phyloP scores from a whole-genome alignment of 2,329 filamentous ascomycete species.

The Penicillium hordei region DNA sequence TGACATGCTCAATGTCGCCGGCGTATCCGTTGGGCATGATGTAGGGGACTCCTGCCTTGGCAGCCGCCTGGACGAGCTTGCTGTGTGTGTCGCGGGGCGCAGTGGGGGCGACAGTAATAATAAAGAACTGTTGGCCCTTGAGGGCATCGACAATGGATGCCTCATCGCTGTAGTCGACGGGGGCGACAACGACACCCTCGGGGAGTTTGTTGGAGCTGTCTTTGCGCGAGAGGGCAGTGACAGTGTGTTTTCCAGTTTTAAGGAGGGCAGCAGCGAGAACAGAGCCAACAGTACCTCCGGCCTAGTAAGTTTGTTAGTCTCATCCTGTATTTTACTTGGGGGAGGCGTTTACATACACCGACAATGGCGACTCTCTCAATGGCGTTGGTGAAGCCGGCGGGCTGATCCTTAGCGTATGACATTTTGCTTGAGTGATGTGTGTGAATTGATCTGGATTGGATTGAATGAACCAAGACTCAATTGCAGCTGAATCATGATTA shows the following conservation, averaged over 20 bases:
- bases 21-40: slow-evolving; percentile 55
- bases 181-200: slow-evolving; percentile 43
- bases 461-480: not conserved
- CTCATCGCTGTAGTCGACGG: slow-evolving; percentile 52
- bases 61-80: slow-evolving; percentile 57
- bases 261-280: slow-evolving; percentile 41
- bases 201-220: slow-evolving; percentile 47
- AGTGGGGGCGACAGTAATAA: slow-evolving; percentile 53
- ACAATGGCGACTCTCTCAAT: slow-evolving; percentile 43
- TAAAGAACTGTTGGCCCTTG: slow-evolving; percentile 55
- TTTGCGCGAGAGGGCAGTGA: slow-evolving; percentile 54
- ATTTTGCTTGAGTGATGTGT: not conserved
- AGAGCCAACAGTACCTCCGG: slow-evolving; percentile 36
- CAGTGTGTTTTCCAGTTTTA: slow-evolving; percentile 49
- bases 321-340: not conserved
- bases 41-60: slow-evolving; percentile 55
- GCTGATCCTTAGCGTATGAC: slow-evolving; percentile 26
- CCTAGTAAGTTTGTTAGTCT: slow-evolving; percentile 28
- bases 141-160: slow-evolving; percentile 52
- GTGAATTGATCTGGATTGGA: not conserved
- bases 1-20: slow-evolving; percentile 33
- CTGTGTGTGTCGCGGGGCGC: slow-evolving; percentile 50
- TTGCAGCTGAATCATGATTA: not conserved
- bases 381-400: slow-evolving; percentile 30
- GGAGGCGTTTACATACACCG: slow-evolving; percentile 31